These are phyloP conservation scores for Aureobasidium lini DNA, from an alignment of 2,329 filamentous ascomycete genomes.

Conservation along the genomic window DNA sequence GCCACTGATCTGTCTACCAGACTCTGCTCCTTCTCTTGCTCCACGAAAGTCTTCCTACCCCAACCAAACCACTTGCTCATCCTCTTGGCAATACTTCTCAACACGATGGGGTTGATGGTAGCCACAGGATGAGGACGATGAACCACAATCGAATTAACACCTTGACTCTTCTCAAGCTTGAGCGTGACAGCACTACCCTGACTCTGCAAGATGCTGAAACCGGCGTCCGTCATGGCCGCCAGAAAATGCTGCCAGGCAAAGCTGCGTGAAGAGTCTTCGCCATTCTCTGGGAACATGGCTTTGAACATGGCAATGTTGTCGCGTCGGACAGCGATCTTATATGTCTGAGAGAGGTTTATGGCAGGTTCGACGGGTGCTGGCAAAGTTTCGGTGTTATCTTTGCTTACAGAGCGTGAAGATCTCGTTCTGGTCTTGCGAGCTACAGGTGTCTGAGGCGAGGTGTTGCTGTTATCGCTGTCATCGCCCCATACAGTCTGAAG, in stretches of 20 bases:
- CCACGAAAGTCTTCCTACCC: neutral
- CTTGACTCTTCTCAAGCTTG: neutral
- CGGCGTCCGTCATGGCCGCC: slow-evolving; percentile 14
- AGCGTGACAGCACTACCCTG: slow-evolving; percentile 13
- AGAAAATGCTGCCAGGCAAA: slow-evolving; percentile 12
- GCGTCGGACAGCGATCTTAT: neutral
- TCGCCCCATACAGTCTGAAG: too few species aligned
- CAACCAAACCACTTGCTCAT: slow-evolving; percentile 16
- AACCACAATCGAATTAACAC: slow-evolving; percentile 8
- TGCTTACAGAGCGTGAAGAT: neutral
- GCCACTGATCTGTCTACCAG: too few species aligned
- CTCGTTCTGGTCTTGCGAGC: neutral
- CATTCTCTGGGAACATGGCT: neutral
- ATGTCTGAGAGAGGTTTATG: neutral
- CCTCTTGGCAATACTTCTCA: slow-evolving; percentile 11
- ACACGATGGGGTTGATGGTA: slow-evolving; percentile 13
- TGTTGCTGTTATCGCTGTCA: neutral
- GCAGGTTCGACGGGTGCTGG: neutral
- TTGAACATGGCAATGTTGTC: neutral
- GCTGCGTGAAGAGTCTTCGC: neutral
- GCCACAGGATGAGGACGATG: slow-evolving; percentile 16
- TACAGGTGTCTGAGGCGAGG: neutral
- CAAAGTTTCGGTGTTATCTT: neutral
- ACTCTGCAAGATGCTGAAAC: slow-evolving; percentile 1
- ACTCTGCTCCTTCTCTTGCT: neutral